Percentiles rank a stretch among this genome's conserved stretches.
Conservation (phyloP, 805 yeast species). For the Zygoascus biomembranicola region DNA sequence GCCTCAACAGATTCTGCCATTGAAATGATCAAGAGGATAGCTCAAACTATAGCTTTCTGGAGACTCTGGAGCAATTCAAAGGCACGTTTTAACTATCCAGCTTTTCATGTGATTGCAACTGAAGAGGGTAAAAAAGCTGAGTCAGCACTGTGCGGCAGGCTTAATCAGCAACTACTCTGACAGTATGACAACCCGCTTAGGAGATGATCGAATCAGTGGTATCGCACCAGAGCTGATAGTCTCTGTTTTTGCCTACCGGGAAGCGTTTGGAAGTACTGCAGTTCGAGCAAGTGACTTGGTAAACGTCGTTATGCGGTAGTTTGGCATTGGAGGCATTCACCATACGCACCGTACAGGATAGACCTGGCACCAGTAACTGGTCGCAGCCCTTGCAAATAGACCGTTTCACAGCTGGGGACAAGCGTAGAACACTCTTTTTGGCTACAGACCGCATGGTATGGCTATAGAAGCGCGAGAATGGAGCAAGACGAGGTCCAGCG, state of each 20-base stretch:
- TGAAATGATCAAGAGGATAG: neutral
- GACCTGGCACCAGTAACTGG: conserved; percentile 42
- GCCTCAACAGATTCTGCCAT: neutral
- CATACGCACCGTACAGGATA: conserved; percentile 33
- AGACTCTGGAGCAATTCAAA: neutral
- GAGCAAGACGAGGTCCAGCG: conserved; percentile 13
- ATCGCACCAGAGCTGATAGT: conserved; percentile 35
- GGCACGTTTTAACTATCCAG: neutral
- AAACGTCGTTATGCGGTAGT: conserved; percentile 35
- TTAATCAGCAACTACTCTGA: neutral
- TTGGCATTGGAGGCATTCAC: conserved; percentile 35
- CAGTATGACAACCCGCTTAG: neutral
- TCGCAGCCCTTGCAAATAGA: conserved; percentile 62
- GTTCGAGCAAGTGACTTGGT: conserved; percentile 40
- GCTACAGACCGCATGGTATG: conserved; percentile 52
- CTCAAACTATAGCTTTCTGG: neutral
- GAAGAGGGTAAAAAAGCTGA: no score
- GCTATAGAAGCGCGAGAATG: conserved; percentile 49
- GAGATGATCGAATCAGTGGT: neutral
- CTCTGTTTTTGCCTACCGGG: conserved; percentile 52
- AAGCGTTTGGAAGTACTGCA: conserved; percentile 50
- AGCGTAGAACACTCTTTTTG: conserved; percentile 56
- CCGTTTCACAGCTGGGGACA: conserved; percentile 50
- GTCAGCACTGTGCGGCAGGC: neutral
- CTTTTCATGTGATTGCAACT: neutral